phyloP scores from a whole-genome alignment of 2,329 filamentous ascomycete genomes.

The Diplocarpon rosae region DNA sequence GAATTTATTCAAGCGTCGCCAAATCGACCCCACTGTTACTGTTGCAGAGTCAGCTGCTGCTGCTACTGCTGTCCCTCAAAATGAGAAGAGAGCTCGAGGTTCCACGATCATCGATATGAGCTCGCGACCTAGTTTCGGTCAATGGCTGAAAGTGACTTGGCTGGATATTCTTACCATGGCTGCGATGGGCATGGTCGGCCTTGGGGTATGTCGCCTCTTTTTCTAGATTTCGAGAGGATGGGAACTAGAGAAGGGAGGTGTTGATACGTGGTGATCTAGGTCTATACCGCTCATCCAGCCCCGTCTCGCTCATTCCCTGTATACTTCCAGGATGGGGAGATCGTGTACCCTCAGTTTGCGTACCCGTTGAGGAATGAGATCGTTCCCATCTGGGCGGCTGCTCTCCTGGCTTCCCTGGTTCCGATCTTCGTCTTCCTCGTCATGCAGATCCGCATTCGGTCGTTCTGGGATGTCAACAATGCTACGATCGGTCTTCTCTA shows the following conservation, averaged over 20 bases:
- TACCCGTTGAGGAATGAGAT: constrained; percentile 62
- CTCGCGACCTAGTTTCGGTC: constrained; percentile 48
- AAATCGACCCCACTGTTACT: constrained; percentile 8
- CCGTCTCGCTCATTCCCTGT: constrained; percentile 61
- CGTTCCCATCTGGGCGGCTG: constrained; percentile 60
- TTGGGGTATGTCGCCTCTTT: constrained; percentile 42
- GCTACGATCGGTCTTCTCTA: constrained; percentile 59
- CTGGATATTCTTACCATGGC: constrained; percentile 59
- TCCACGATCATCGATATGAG: constrained; percentile 31
- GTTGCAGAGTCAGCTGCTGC: constrained; percentile 9
- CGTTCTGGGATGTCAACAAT: constrained; percentile 63
- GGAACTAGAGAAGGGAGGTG: too few relatives aligned
- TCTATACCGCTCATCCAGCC: constrained; percentile 54
- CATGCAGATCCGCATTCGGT: constrained; percentile 56
- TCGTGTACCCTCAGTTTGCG: constrained; percentile 60
- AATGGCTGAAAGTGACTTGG: constrained; percentile 59
- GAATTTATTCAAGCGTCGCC: constrained; percentile 16
- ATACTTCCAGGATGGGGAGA: constrained; percentile 52
- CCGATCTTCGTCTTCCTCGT: constrained; percentile 55
- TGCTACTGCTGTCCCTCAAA: constrained; percentile 9
- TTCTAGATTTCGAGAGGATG: constrained; percentile 5
- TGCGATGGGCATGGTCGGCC: constrained; percentile 51
- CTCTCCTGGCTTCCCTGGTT: constrained; percentile 51
- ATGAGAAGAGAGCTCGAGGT: constrained; percentile 9
- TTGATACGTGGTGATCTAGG: constrained; percentile 28